These are phyloP conservation scores for Mycena olivaceomarginata DNA, from an alignment of 768 basidiomycete genomes.

Conservation along the genomic window DNA sequence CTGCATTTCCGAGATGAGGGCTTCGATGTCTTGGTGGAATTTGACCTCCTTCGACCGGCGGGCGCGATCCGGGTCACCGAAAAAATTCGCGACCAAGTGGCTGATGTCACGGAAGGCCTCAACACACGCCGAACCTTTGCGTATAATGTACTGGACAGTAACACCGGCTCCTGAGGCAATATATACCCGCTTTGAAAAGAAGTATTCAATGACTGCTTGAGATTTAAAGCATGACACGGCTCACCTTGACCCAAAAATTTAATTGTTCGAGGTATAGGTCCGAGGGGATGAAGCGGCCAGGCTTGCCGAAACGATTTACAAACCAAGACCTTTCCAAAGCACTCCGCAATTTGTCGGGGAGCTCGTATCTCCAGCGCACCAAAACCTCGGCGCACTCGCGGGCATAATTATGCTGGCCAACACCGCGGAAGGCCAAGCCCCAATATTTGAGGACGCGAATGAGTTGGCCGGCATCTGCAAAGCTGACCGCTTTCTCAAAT, in stretches of 20 bases:
- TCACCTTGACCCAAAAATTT: slow-evolving; percentile 55
- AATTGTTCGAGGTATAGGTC: slow-evolving; percentile 56
- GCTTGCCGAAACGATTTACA: slow-evolving; percentile 41
- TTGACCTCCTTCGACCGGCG: slow-evolving; percentile 46
- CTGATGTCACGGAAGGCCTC: slow-evolving; percentile 11
- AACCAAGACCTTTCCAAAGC: slow-evolving; percentile 44
- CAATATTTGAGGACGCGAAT: slow-evolving; percentile 44
- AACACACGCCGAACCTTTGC: slow-evolving; percentile 18
- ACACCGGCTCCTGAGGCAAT: slow-evolving; percentile 50
- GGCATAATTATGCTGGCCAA: slow-evolving; percentile 53
- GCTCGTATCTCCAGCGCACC: slow-evolving; percentile 47
- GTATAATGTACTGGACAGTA: slow-evolving; percentile 24
- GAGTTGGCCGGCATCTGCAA: slow-evolving; percentile 55
- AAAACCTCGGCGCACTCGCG: slow-evolving; percentile 50
- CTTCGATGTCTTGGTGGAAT: slow-evolving; percentile 47
- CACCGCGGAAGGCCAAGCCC: not conserved
- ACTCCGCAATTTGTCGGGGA: slow-evolving; percentile 31
- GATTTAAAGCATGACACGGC: slow-evolving; percentile 15
- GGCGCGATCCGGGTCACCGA: slow-evolving; percentile 38
- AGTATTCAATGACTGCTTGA: slow-evolving; percentile 2
- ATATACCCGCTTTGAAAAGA: slow-evolving; percentile 47
- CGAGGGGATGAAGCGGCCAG: slow-evolving; percentile 49
- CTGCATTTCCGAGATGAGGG: slow-evolving; percentile 46
- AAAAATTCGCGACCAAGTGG: slow-evolving; percentile 19
- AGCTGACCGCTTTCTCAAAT: slow-evolving; percentile 55